Base-by-base conservation (phyloP, 2,329 filamentous ascomycete genomes). In the Xylariaceae sp. region DNA sequence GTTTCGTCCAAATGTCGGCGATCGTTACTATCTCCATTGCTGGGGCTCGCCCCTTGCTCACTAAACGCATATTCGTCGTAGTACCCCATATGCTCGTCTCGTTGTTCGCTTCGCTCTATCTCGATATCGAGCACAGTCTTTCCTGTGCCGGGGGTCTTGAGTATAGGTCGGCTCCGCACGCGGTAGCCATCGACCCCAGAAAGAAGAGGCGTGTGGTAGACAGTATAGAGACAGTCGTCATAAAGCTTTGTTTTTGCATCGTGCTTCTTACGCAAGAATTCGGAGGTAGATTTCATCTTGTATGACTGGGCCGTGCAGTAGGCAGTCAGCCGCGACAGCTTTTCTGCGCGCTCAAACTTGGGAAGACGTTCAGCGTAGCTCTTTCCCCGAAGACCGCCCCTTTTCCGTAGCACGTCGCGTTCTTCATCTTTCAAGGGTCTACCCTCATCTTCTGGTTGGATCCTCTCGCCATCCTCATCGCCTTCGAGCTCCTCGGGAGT, bases 281-380 rank as follows among this genome's bases (percentile, higher is more conserved):
- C 86, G 12, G 93, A 92, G n/a, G 92, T 92, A 23, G 88, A 85
- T 67, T 90, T 89, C 77, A 96, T 87, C 76, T 94, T 96, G 77
- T 93, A 98, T 6, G 90, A 91, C 74, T 97, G 91, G 0, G 95
- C 94, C 0, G 92, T 98, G 74, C 94, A 98, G 74, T 98, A 99
- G 9, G 95, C 95, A 55, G 95, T 99, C 52, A 98, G 85, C 59
- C 95, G 84, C 28, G 94, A 88, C 58, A 99, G 79, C 75, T 95
- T 95, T 67, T 96, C 91, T 11, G 91, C 89, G 53, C 95, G 82
- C 70, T 94, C 87, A 19, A 89, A 84, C 75, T 99, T 99, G 40
- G 95, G 92, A 59, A 98, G 76, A 45, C 95, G 85, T 76, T 99
- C 95, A 5, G 95, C 95, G 75, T 96, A 96, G 70, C 90, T 96